Conservation (phyloP, 2,329 filamentous ascomycete species). For the Ambrosiella xylebori region DNA sequence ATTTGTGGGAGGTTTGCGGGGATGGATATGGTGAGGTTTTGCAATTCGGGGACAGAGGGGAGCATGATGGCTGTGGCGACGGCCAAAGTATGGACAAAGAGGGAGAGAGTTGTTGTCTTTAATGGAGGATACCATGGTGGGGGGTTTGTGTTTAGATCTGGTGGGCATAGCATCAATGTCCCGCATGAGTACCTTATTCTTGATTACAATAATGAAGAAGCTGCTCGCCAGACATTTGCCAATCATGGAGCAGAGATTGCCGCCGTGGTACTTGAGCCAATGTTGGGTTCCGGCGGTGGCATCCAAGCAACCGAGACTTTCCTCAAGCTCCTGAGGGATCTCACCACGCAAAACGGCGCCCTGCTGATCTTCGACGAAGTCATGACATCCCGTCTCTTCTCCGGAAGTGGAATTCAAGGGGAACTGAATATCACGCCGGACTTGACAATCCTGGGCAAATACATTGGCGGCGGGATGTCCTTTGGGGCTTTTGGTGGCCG, state of each 20-base stretch:
- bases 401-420: slow-evolving; percentile 29
- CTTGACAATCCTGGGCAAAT: slow-evolving; percentile 48
- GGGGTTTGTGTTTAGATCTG: slow-evolving; percentile 11
- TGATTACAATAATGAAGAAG: slow-evolving; percentile 41
- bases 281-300: slow-evolving; percentile 47
- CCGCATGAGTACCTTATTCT: slow-evolving; percentile 40
- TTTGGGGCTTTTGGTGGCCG: slow-evolving; percentile 52
- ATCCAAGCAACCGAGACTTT: slow-evolving; percentile 34
- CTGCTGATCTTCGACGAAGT: slow-evolving; percentile 56
- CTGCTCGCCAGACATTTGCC: slow-evolving; percentile 24
- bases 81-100: slow-evolving; percentile 29
- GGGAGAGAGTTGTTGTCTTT: slow-evolving; percentile 33
- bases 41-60: slow-evolving; percentile 50
- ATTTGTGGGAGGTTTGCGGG: slow-evolving; percentile 34
- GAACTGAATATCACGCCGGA: slow-evolving; percentile 34
- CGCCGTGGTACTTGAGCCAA: slow-evolving; percentile 47
- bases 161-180: slow-evolving; percentile 26
- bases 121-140: slow-evolving; percentile 26
- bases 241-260: slow-evolving; percentile 28
- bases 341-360: slow-evolving; percentile 25
- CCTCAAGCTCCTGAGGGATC: slow-evolving; percentile 30
- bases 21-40: slow-evolving; percentile 40
- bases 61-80: slow-evolving; percentile 41
- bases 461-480: slow-evolving; percentile 45
- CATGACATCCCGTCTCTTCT: slow-evolving; percentile 43